Percentiles rank a stretch among this genome's conserved stretches.
Evolutionary conservation across 371 early-diverging fungal genomes (phyloP).

Genomic region (Lichtheimia hyalospora): DNA sequence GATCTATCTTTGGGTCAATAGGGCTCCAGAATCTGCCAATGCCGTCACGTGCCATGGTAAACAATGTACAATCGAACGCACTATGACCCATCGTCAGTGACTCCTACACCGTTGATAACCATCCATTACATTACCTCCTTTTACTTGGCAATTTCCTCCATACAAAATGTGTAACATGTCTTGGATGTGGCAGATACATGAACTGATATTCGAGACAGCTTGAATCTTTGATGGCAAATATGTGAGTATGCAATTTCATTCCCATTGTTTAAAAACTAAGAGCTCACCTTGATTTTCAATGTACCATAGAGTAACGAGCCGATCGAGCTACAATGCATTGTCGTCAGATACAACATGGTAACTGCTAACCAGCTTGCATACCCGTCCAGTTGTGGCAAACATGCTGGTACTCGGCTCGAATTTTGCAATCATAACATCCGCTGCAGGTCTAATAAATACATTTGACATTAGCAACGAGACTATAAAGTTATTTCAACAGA

Average conservation of each 20-base stretch:
- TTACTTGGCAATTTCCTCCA: constrained; percentile 62
- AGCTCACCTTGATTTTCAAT: constrained; percentile 4
- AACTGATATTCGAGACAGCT: constrained; percentile 49
- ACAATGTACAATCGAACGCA: constrained; percentile 51
- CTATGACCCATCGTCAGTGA: neutral
- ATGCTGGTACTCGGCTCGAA: constrained; percentile 69
- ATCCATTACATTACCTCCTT: constrained; percentile 10
- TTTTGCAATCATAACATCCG: constrained; percentile 39
- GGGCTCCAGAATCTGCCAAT: constrained; percentile 82
- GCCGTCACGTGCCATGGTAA: constrained; percentile 74
- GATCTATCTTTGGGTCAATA: constrained; percentile 39
- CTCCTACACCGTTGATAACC: neutral
- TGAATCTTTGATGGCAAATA: neutral
- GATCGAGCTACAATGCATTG: constrained; percentile 53
- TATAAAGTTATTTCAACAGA: neutral
- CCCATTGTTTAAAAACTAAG: no score
- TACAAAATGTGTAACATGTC: constrained; percentile 61
- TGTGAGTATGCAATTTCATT: no score
- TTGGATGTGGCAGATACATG: constrained; percentile 70
- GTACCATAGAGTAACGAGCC: constrained; percentile 77
- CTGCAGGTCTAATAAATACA: constrained; percentile 20
- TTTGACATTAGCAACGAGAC: neutral
- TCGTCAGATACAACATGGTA: no score
- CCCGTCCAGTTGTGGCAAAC: constrained; percentile 52
- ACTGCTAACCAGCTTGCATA: neutral